Evolutionary conservation across 1,284 basidiomycete species (phyloP).

Genomic region (Neotropicomus parvogracilis): DNA sequence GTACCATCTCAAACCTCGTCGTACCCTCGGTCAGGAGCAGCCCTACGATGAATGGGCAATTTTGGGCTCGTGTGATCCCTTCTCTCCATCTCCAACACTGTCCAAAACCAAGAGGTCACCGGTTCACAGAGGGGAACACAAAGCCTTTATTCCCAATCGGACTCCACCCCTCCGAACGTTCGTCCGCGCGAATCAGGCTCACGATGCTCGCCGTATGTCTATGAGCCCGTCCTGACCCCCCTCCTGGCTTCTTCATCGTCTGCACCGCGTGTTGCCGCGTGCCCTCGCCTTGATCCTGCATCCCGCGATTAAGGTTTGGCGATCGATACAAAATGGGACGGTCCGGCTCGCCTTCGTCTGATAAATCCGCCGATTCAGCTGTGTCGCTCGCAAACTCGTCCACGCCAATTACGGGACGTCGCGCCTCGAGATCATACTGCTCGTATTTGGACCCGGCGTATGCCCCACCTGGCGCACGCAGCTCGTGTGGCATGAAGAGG

Average conservation of each 20-base stretch:
- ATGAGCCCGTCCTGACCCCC: constrained; percentile 44
- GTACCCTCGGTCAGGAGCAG: neutral
- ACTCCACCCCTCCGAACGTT: constrained; percentile 75
- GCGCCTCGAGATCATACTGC: constrained; percentile 60
- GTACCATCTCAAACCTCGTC: neutral
- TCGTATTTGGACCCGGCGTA: constrained; percentile 60
- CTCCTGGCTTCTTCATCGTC: constrained; percentile 13
- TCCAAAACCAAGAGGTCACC: constrained; percentile 12
- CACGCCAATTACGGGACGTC: constrained; percentile 27
- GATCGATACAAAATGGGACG: constrained; percentile 65
- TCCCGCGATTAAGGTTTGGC: constrained; percentile 41
- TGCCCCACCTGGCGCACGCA: constrained; percentile 48
- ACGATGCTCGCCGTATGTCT: constrained; percentile 78
- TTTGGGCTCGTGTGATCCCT: neutral
- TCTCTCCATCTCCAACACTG: neutral
- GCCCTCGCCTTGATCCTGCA: constrained; percentile 3
- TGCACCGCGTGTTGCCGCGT: constrained; percentile 30
- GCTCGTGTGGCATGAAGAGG: constrained; percentile 77
- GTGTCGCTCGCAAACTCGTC: constrained; percentile 55
- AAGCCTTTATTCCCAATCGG: constrained; percentile 51
- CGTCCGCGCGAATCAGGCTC: constrained; percentile 70
- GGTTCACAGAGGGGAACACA: constrained; percentile 37
- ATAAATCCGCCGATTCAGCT: constrained; percentile 42
- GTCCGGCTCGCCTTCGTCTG: constrained; percentile 57
- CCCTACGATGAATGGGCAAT: neutral